Conservation (phyloP, 1,284 basidiomycete species). For the Moesziomyces parantarcticus region DNA sequence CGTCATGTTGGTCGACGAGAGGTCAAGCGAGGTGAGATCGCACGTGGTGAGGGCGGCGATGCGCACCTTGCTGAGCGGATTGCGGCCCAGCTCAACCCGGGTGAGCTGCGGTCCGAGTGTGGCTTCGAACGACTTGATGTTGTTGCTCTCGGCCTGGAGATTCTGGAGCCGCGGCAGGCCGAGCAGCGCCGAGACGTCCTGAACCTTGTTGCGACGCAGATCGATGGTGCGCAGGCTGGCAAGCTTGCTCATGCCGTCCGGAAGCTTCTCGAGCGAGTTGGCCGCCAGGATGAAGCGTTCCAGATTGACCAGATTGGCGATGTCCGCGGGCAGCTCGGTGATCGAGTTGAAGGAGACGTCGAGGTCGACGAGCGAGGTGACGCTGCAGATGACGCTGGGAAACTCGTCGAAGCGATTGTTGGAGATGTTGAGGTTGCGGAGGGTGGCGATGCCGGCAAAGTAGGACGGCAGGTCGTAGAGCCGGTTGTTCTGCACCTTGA, state of each 20-base stretch:
- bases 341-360: conserved; percentile 97
- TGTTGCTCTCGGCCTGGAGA: conserved; percentile 63
- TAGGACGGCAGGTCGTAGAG: conserved; percentile 87
- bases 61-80: conserved; percentile 60
- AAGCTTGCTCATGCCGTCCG: conserved; percentile 54
- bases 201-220: conserved; percentile 60
- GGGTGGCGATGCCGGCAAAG: conserved; percentile 78
- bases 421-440: conserved; percentile 89
- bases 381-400: conserved; percentile 80
- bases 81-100: conserved; percentile 60
- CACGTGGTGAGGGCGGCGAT: conserved; percentile 71
- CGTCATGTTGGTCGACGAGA: conserved; percentile 90
- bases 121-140: conserved; percentile 60
- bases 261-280: conserved; percentile 60
- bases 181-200: conserved; percentile 58
- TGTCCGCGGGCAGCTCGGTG: conserved; percentile 80
- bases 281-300: conserved; percentile 62
- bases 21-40: conserved; percentile 82
- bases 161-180: conserved; percentile 55
- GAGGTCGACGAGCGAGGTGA: conserved; percentile 81
- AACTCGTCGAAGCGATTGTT: conserved; percentile 94
- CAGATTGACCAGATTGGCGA: conserved; percentile 74
- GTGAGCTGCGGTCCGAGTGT: conserved; percentile 47
- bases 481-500: conserved; percentile 92
- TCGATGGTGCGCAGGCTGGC: conserved; percentile 59